Evolutionary conservation across 2,329 filamentous ascomycete species (phyloP).

Genomic region (Claviceps cyperi): DNA sequence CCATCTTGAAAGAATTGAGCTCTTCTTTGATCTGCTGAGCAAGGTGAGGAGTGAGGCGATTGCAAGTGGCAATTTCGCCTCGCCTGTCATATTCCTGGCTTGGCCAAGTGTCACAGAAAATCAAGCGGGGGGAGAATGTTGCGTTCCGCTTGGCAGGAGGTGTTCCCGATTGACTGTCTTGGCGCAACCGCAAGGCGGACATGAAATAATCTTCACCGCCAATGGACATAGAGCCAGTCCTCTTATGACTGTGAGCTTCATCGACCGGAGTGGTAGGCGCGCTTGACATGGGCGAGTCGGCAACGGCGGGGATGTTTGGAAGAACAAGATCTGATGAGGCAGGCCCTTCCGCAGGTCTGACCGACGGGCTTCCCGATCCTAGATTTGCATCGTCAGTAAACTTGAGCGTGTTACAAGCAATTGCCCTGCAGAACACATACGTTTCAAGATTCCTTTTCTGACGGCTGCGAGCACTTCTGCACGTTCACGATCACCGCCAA

Average conservation of each 20-base stretch:
- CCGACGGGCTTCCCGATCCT: constrained; percentile 55
- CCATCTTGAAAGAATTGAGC: constrained; percentile 98
- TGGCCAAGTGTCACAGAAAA: constrained; percentile 95
- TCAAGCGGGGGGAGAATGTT: constrained; percentile 80
- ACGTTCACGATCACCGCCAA: constrained; percentile 78
- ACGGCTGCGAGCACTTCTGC: constrained; percentile 85
- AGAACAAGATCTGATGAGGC: constrained; percentile 35
- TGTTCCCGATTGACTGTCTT: constrained; percentile 67
- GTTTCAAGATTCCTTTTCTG: constrained; percentile 90
- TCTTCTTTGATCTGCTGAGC: constrained; percentile 99
- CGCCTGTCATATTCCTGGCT: constrained; percentile 90
- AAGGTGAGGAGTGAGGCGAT: constrained; percentile 88
- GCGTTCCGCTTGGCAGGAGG: constrained; percentile 55
- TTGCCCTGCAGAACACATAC: constrained; percentile 29
- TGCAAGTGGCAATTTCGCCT: constrained; percentile 94
- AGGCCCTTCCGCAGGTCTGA: constrained; percentile 43
- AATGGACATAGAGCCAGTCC: constrained; percentile 56
- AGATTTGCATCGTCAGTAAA: background rate
- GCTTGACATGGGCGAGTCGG: constrained; percentile 71
- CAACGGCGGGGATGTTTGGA: constrained; percentile 46
- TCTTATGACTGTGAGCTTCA: constrained; percentile 52
- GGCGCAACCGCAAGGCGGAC: constrained; percentile 55
- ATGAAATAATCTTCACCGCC: constrained; percentile 85
- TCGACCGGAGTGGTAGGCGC: constrained; percentile 80
- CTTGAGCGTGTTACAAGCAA: background rate